Conservation (phyloP, 1,139 yeast genomes). For the Scheffersomyces illinoinensis region DNA sequence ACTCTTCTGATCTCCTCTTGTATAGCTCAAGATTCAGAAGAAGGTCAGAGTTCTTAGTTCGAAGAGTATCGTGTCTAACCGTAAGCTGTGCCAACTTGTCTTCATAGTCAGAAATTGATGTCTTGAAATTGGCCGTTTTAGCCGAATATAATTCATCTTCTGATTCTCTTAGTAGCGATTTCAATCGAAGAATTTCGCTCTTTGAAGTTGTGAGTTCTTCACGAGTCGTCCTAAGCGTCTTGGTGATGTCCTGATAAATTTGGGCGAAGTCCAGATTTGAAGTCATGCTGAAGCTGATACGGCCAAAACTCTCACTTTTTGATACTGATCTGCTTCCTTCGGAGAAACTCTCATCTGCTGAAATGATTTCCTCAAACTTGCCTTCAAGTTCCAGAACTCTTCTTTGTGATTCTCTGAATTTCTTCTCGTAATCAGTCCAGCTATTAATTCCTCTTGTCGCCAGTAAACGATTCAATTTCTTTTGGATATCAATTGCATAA, state of each 20-base stretch:
- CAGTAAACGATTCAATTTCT: slow-evolving; percentile 45
- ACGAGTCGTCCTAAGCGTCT: slow-evolving; percentile 49
- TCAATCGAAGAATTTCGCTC: slow-evolving; percentile 52
- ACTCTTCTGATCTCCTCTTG: slow-evolving; percentile 73
- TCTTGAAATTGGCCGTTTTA: slow-evolving; percentile 34
- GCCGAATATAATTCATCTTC: slow-evolving; percentile 48
- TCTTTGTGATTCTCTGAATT: slow-evolving; percentile 37
- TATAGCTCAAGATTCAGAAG: slow-evolving; percentile 58
- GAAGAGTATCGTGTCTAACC: slow-evolving; percentile 55
- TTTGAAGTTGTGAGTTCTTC: slow-evolving; percentile 53
- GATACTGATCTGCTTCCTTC: slow-evolving; percentile 14
- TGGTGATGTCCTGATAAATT: slow-evolving; percentile 58
- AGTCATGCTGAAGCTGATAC: slow-evolving; percentile 31
- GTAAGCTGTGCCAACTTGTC: slow-evolving; percentile 43
- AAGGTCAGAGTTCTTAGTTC: slow-evolving; percentile 53
- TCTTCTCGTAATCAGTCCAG: slow-evolving; percentile 37
- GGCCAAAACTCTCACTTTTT: slow-evolving; percentile 40
- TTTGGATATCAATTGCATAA: slow-evolving; percentile 48
- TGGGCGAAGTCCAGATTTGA: slow-evolving; percentile 49
- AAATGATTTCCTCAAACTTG: slow-evolving; percentile 27
- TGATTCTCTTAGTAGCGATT: slow-evolving; percentile 48
- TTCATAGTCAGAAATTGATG: slow-evolving; percentile 43
- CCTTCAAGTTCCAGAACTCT: slow-evolving; percentile 37
- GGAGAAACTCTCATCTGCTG: slow-evolving; percentile 13
- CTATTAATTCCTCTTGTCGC: slow-evolving; percentile 41